Evolutionary conservation across 257 asterid species (phyloP).

Genomic region (Sherardia arvensis): DNA sequence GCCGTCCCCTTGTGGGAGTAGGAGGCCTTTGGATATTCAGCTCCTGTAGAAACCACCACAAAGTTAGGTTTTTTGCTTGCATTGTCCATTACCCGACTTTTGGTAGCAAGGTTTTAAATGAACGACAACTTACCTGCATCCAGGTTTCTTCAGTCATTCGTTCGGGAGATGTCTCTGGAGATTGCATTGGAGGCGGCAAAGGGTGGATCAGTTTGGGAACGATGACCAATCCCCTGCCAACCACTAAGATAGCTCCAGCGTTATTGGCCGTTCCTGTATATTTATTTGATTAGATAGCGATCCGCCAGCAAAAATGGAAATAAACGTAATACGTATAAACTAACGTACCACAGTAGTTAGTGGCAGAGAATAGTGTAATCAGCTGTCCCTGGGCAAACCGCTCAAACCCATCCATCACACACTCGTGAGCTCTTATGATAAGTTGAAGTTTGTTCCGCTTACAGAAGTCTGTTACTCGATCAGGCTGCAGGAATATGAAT

Average conservation of each 20-base stretch:
- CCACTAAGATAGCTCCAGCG: slow-evolving; percentile 96
- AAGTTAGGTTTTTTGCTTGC: neutral
- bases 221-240: slow-evolving; percentile 85
- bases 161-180: slow-evolving; percentile 98
- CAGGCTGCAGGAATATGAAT: slow-evolving; percentile 62
- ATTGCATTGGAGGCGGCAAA: slow-evolving; percentile 85
- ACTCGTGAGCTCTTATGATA: slow-evolving; percentile 95
- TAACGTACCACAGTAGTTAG: slow-evolving; percentile 91
- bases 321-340: neutral
- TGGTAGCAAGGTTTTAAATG: neutral
- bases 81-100: neutral
- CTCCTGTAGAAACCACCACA: slow-evolving; percentile 41
- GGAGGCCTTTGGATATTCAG: slow-evolving; percentile 99
- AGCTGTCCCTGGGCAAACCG: slow-evolving; percentile 97
- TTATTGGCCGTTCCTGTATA: slow-evolving; percentile 87
- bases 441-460: slow-evolving; percentile 85
- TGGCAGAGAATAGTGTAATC: slow-evolving; percentile 96
- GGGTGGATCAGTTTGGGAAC: slow-evolving; percentile 97
- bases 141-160: slow-evolving; percentile 68
- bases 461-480: slow-evolving; percentile 93
- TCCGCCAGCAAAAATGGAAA: neutral
- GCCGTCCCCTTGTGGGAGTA: slow-evolving; percentile 94
- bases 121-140: slow-evolving; percentile 77
- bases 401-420: slow-evolving; percentile 99
- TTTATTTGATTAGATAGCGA: slow-evolving; percentile 18